Percentiles rank a stretch among this genome's conserved stretches.
phyloP scores from a whole-genome alignment of 1,284 basidiomycete species.

The Puccinia brachypodii region DNA sequence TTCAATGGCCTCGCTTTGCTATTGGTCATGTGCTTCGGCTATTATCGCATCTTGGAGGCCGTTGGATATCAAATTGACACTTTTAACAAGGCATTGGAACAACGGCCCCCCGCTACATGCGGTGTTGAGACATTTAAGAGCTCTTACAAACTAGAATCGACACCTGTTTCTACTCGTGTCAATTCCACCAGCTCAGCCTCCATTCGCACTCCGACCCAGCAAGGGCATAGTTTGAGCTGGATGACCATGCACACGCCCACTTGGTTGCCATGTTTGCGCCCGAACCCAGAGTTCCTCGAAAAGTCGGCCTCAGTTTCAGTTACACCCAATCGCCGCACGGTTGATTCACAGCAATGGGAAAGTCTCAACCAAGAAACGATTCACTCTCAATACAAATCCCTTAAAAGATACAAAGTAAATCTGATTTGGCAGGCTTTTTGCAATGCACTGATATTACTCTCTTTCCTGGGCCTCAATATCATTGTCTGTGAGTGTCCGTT shows the following conservation, averaged over 20 bases:
- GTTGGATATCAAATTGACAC: slow-evolving; percentile 18
- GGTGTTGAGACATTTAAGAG: not conserved
- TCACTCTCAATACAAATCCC: not conserved
- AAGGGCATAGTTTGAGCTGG: not conserved
- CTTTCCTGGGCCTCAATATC: not conserved
- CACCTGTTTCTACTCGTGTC: not conserved
- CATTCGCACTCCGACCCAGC: not conserved
- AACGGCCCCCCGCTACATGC: not conserved
- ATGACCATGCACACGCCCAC: not conserved
- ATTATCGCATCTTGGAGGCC: slow-evolving; percentile 1
- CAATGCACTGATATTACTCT: not conserved
- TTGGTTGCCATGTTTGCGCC: not conserved
- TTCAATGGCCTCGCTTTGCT: not conserved
- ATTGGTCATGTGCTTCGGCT: not conserved
- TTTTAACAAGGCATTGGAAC: not conserved
- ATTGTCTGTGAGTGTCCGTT: not conserved
- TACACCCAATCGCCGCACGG: not conserved
- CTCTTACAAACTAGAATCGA: not conserved
- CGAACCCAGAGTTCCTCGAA: not conserved
- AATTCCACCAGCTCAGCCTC: not conserved
- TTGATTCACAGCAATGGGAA: slow-evolving; percentile 7
- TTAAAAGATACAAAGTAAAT: slow-evolving; percentile 15
- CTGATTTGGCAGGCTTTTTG: slow-evolving; percentile 9
- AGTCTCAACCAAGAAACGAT: slow-evolving; percentile 2
- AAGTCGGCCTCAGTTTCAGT: not conserved